phyloP scores from a whole-genome alignment of 176 grass and related monocot species.

The Oryza brachyantha region DNA sequence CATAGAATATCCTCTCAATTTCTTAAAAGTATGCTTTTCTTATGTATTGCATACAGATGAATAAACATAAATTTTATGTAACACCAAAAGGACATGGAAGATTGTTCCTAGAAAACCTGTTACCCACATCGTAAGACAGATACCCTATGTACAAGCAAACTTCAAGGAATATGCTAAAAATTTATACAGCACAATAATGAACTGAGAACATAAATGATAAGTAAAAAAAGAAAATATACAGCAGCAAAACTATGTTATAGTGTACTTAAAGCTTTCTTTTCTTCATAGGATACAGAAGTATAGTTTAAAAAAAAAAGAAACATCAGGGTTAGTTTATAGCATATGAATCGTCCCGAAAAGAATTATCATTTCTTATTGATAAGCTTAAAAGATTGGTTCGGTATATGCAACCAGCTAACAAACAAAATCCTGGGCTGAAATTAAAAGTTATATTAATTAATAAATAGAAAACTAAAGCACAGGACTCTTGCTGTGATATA shows the following conservation, averaged over 20 bases:
- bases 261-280: background rate
- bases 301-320: background rate
- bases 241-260: background rate
- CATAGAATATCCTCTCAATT: background rate
- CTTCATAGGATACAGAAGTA: background rate
- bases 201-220: background rate
- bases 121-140: background rate
- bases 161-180: background rate
- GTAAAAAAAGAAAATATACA: background rate
- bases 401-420: background rate
- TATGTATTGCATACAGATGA: background rate
- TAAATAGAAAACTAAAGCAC: background rate
- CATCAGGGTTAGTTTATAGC: background rate
- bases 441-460: background rate
- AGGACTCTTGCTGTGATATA: conserved; percentile 1
- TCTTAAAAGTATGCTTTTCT: background rate
- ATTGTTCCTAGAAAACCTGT: background rate
- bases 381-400: conserved; percentile 8
- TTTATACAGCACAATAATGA: background rate
- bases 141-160: background rate
- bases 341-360: background rate
- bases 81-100: background rate
- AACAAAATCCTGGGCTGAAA: conserved; percentile 17
- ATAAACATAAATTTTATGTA: background rate
- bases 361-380: background rate